Conservation (phyloP, 164 flowering plant species). For the Cinnamomum chago region DNA sequence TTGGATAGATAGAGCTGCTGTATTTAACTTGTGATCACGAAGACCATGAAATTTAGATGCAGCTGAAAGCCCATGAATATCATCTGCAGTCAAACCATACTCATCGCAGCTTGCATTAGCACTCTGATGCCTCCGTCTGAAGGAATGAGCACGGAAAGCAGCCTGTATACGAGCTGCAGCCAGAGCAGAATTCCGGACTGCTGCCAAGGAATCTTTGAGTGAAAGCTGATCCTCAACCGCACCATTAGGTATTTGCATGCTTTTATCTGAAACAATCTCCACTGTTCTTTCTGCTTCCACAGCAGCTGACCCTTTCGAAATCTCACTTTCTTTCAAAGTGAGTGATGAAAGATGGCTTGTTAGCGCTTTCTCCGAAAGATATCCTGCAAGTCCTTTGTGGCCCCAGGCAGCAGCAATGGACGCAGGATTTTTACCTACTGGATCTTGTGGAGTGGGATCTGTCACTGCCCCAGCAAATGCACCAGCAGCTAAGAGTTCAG, state of each 20-base stretch:
- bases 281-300: constrained; percentile 73
- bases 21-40: constrained; percentile 43
- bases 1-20: constrained; percentile 90
- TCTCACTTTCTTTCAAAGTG: constrained; percentile 69
- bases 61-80: constrained; percentile 53
- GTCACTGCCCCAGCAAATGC: constrained; percentile 91
- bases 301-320: constrained; percentile 67
- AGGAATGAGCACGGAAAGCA: constrained; percentile 94
- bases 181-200: constrained; percentile 85
- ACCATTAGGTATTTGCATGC: constrained; percentile 5
- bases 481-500: constrained; percentile 81
- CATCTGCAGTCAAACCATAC: constrained; percentile 44
- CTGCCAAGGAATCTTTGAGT: constrained; percentile 69
- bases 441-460: constrained; percentile 77
- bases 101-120: constrained; percentile 33
- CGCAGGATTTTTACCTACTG: constrained; percentile 73
- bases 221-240: constrained; percentile 55
- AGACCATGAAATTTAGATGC: constrained; percentile 50
- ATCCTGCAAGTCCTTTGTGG: constrained; percentile 92
- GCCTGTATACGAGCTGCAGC: constrained; percentile 98
- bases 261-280: constrained; percentile 37
- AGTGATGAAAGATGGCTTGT: constrained; percentile 88
- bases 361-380: constrained; percentile 84
- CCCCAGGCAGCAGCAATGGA: constrained; percentile 68
- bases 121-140: constrained; percentile 58